Percentiles rank a stretch among this genome's conserved stretches.
These are phyloP conservation scores for Penicillium sp. DNA, from an alignment of 2,329 filamentous ascomycete genomes.

Conservation along the genomic window DNA sequence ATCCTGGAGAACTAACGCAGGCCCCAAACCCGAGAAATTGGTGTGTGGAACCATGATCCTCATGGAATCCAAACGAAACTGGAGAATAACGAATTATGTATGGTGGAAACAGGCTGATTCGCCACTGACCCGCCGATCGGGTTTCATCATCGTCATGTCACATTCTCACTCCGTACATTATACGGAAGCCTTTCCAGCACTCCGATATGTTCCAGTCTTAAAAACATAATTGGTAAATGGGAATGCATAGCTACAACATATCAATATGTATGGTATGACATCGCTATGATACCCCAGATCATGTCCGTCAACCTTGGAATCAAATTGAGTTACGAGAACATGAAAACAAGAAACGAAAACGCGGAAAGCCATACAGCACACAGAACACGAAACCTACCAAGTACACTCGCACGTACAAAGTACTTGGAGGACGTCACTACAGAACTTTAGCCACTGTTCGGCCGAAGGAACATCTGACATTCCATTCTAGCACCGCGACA, in stretches of 20 bases:
- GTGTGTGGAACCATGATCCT: constrained; percentile 4
- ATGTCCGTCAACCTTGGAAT: neutral
- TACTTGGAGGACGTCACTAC: neutral
- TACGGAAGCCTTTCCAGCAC: neutral
- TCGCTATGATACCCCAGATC: neutral
- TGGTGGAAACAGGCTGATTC: constrained; percentile 1
- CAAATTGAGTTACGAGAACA: neutral
- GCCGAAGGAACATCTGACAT: neutral
- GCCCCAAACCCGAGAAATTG: neutral
- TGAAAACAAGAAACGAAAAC: neutral
- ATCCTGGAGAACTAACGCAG: constrained; percentile 9
- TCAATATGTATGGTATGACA: neutral
- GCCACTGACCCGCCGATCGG: constrained; percentile 14
- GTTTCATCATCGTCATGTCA: constrained; percentile 12
- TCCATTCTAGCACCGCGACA: neutral
- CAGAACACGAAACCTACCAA: neutral
- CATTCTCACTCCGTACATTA: neutral
- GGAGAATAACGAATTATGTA: neutral
- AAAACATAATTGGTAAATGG: neutral
- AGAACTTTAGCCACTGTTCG: neutral
- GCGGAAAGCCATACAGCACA: neutral
- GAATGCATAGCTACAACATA: no score
- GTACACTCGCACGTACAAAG: neutral
- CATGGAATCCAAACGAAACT: neutral
- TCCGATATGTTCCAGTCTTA: neutral